Conservation (phyloP, 1,139 yeast species). For the Pneumocystis sp. region DNA sequence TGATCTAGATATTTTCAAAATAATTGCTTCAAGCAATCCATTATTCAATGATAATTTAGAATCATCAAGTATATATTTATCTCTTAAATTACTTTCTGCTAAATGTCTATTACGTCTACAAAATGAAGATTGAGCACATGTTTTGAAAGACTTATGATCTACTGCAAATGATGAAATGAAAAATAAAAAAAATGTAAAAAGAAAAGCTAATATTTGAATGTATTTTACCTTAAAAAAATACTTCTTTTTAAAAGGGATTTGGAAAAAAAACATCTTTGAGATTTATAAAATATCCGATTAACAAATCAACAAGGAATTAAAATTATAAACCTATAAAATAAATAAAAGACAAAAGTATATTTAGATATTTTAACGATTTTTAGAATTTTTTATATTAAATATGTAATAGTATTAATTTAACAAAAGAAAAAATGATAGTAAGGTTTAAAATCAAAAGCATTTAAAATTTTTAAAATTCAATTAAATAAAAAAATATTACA, state of each 20-base stretch:
- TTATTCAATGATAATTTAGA: constrained; percentile 25
- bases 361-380: no score
- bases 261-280: neutral
- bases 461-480: neutral
- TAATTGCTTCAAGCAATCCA: constrained; percentile 29
- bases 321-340: neutral
- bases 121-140: constrained; percentile 71
- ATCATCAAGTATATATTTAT: constrained; percentile 43
- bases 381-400: no score
- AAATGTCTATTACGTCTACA: constrained; percentile 68
- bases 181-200: neutral
- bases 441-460: no score
- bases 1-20: constrained; percentile 29
- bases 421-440: neutral
- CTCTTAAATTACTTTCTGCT: constrained; percentile 31
- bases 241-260: neutral
- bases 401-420: neutral
- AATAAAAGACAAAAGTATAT: no score
- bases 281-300: neutral
- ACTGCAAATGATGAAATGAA: constrained; percentile 30
- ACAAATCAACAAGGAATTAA: neutral
- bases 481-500: neutral
- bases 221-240: neutral
- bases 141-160: constrained; percentile 59
- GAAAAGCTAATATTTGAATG: neutral